These are phyloP conservation scores for Candida awuae DNA, from an alignment of 805 yeast genomes.

Conservation along the genomic window DNA sequence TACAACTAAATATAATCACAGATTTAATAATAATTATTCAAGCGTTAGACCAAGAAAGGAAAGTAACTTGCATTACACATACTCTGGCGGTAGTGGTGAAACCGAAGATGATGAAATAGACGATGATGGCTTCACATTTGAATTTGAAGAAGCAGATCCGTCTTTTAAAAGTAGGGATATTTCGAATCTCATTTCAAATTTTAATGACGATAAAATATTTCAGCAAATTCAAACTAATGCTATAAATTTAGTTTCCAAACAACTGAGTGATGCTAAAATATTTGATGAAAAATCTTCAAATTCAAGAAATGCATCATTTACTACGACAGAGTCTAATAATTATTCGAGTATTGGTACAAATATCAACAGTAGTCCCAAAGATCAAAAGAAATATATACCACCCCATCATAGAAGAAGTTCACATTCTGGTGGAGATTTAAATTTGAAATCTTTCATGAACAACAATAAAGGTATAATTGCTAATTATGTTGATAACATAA, in stretches of 20 bases:
- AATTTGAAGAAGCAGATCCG: slow-evolving; percentile 13
- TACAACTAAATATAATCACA: background rate
- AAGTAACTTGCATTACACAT: background rate
- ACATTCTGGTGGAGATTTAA: slow-evolving; percentile 17
- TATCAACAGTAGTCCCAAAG: slow-evolving; percentile 12
- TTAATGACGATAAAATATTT: background rate
- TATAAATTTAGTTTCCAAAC: slow-evolving; percentile 14
- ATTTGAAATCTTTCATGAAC: slow-evolving; percentile 12
- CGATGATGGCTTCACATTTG: slow-evolving; percentile 34
- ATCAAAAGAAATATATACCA: slow-evolving; percentile 35
- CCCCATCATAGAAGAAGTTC: slow-evolving; percentile 45
- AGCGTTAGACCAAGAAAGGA: too few species aligned
- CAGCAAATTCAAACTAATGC: slow-evolving; percentile 9
- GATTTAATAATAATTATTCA: background rate
- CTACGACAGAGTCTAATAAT: slow-evolving; percentile 22
- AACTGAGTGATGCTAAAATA: slow-evolving; percentile 6
- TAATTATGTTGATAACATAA: slow-evolving; percentile 12
- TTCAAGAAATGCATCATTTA: slow-evolving; percentile 23
- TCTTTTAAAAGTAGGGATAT: background rate
- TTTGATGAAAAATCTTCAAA: slow-evolving; percentile 10
- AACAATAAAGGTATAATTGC: background rate
- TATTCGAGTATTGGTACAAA: slow-evolving; percentile 22
- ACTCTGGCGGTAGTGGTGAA: background rate
- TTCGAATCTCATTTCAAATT: background rate
- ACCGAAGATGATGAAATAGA: slow-evolving; percentile 2